Conservation (phyloP, 163 green algal species). For the Coccomyxa subellipsoidea region DNA sequence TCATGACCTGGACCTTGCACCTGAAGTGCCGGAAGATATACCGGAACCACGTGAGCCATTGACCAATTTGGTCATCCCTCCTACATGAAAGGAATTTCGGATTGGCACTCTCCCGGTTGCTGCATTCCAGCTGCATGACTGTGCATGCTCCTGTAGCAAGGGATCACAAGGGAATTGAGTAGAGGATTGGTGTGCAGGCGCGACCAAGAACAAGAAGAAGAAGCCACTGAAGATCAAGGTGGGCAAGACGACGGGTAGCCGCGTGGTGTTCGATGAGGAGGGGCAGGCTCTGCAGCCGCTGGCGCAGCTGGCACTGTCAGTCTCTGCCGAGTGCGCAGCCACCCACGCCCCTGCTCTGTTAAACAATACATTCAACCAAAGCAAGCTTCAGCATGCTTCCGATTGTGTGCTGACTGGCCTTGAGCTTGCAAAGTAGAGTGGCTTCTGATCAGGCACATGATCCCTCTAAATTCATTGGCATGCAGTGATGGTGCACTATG, state of each 20-base stretch:
- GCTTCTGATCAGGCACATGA: too few species aligned
- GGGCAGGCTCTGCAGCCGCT: conserved; percentile 70
- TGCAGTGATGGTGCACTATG: too few species aligned
- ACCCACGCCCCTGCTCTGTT: not conserved
- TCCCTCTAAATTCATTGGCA: too few species aligned
- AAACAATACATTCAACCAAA: not conserved
- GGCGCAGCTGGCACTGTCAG: conserved; percentile 35
- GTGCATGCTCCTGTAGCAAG: not conserved
- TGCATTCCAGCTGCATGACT: not conserved
- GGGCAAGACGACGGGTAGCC: not conserved
- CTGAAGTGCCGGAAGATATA: not conserved
- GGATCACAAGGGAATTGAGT: not conserved
- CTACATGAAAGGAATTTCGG: not conserved
- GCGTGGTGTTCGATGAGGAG: conserved; percentile 65
- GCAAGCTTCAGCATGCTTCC: not conserved
- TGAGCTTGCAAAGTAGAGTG: too few species aligned
- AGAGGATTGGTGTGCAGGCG: not conserved
- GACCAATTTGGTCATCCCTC: not conserved
- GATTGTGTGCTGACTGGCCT: not conserved
- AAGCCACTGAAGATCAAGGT: not conserved
- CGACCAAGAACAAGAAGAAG: conserved; percentile 14
- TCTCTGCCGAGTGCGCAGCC: not conserved
- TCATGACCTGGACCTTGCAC: conserved; percentile 15
- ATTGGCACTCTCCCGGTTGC: not conserved
- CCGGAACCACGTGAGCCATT: not conserved